A percentile compares a stretch with the other conserved stretches of the same genome.
Evolutionary conservation across 495 filamentous ascomycete genomes (phyloP).

Genomic region (Aspergillus ostianus): DNA sequence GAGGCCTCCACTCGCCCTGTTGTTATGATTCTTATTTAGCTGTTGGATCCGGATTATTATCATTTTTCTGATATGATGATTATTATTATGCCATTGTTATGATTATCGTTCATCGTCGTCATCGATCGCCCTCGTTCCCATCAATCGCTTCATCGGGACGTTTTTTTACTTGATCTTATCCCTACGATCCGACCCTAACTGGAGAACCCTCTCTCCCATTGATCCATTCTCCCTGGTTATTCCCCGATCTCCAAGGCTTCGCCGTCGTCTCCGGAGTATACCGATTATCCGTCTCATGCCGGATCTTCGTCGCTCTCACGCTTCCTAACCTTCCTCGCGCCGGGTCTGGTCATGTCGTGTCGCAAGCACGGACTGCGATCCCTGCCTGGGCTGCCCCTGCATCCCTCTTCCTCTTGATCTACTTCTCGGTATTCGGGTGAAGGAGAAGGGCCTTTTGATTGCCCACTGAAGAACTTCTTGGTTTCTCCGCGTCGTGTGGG

Average conservation of each 20-base stretch:
- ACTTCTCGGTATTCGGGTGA: conserved; percentile 9
- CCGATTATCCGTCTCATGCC: conserved; percentile 13
- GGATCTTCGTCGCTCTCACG: conserved; percentile 1
- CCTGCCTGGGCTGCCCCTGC: conserved; percentile 27
- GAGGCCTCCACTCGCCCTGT: conserved; percentile 5
- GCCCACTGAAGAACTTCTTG: background rate
- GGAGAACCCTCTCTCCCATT: background rate
- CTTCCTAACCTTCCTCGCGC: background rate
- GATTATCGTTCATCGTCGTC: background rate
- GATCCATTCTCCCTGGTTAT: background rate
- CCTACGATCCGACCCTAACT: background rate
- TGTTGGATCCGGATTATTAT: background rate
- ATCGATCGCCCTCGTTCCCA: background rate
- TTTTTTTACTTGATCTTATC: background rate
- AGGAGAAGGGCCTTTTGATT: conserved; percentile 1
- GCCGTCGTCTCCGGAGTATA: conserved; percentile 5
- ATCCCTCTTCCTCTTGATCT: conserved; percentile 15
- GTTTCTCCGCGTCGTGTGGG: conserved; percentile 2
- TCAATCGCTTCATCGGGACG: background rate
- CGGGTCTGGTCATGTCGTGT: conserved; percentile 34
- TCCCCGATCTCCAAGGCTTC: conserved; percentile 2
- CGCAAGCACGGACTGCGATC: conserved; percentile 29
- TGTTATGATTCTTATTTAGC: conserved; percentile 3
- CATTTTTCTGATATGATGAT: too few relatives aligned
- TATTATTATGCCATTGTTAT: background rate